Conservation (phyloP, 257 asterid genomes). For the Cynanchum wilfordii region DNA sequence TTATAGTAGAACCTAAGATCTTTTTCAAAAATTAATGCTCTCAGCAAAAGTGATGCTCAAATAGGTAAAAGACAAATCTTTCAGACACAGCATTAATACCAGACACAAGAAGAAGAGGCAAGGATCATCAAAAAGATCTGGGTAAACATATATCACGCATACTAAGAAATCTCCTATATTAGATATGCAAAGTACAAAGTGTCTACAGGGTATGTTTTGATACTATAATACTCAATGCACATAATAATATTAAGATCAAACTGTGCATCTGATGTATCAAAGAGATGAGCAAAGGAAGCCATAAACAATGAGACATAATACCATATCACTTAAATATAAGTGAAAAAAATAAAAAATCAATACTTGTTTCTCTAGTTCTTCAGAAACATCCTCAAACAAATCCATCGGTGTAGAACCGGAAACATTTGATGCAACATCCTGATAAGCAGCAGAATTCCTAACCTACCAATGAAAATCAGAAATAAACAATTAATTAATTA, state of each 20-base stretch:
- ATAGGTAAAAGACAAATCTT: too few species aligned
- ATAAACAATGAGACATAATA: not conserved
- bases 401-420: constrained; percentile 94
- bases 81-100: not conserved
- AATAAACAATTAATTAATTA: constrained; percentile 12
- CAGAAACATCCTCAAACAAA: constrained; percentile 80
- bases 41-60: not conserved
- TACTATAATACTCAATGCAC: not conserved
- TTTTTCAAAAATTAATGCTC: not conserved
- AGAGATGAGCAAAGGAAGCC: not conserved
- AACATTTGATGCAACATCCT: constrained; percentile 69
- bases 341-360: constrained; percentile 1
- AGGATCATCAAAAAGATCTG: not conserved
- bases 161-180: not conserved
- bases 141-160: not conserved
- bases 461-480: constrained; percentile 39
- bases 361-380: constrained; percentile 88
- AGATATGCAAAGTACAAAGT: not conserved
- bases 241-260: not conserved
- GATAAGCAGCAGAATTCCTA: constrained; percentile 72
- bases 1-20: not conserved
- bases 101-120: not conserved
- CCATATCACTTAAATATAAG: not conserved
- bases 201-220: not conserved
- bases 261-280: not conserved